Evolutionary conservation across 164 flowering plant genomes (phyloP).

Genomic region (Aristolochia fimbriata): DNA sequence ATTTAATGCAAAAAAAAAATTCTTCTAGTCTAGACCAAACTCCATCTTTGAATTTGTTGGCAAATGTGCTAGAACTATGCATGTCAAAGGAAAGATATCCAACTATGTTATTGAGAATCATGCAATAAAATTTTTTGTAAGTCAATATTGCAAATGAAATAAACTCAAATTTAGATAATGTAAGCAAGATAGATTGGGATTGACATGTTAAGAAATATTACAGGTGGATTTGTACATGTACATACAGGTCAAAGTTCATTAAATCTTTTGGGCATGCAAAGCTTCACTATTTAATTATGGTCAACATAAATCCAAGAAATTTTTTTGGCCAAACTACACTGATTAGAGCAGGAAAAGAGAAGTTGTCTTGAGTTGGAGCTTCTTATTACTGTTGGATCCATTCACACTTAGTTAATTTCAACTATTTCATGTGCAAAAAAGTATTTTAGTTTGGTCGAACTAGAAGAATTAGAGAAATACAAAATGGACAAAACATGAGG

Average conservation of each 20-base stretch:
- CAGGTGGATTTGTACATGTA: conserved; percentile 64
- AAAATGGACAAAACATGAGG: conserved; percentile 47
- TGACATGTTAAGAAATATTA: conserved; percentile 48
- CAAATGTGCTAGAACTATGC: conserved; percentile 23
- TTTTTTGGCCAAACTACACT: conserved; percentile 41
- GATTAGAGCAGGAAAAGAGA: conserved; percentile 12
- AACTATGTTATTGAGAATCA: conserved; percentile 34
- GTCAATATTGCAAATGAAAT: conserved; percentile 56
- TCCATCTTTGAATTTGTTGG: conserved; percentile 62
- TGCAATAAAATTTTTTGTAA: conserved; percentile 63
- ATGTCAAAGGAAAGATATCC: conserved; percentile 22
- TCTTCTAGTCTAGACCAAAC: conserved; percentile 81
- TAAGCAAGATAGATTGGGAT: conserved; percentile 49
- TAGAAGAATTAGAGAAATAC: conserved; percentile 34
- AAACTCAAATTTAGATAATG: conserved; percentile 37
- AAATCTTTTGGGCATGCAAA: conserved; percentile 67
- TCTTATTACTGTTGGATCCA: conserved; percentile 64
- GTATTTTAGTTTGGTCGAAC: conserved; percentile 33
- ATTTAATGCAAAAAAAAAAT: too few relatives aligned
- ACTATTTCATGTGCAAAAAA: conserved; percentile 41
- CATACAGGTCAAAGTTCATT: conserved; percentile 58
- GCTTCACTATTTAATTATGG: conserved; percentile 74
- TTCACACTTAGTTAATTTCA: conserved; percentile 78
- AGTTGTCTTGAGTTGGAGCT: conserved; percentile 72
- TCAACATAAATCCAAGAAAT: conserved; percentile 52